Conservation (phyloP, 2,329 filamentous ascomycete genomes). For the Sporothrix globosa region DNA sequence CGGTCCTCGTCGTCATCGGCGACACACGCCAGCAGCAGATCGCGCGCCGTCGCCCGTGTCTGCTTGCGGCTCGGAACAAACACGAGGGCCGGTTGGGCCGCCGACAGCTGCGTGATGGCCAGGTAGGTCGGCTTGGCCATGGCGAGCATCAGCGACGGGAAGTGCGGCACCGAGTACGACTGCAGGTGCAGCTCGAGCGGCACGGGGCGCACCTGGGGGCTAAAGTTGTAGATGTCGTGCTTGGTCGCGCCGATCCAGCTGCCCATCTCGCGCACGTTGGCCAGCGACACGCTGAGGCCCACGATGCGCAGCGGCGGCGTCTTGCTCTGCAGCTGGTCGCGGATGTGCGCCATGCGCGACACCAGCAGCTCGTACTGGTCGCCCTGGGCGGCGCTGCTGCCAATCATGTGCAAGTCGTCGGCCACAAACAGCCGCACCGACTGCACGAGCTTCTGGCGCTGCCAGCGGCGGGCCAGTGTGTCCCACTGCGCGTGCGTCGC, state of each 20-base stretch:
- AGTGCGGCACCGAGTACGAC: conserved; percentile 93
- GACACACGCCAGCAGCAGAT: conserved; percentile 83
- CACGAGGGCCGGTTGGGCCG: conserved; percentile 85
- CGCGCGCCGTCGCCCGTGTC: conserved; percentile 80
- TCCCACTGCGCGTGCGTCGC: conserved; percentile 97
- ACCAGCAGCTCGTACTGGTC: conserved; percentile 95
- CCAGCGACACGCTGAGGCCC: conserved; percentile 85
- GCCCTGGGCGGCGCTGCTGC: conserved; percentile 82
- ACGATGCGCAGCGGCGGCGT: conserved; percentile 84
- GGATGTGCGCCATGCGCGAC: conserved; percentile 97
- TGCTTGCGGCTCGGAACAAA: conserved; percentile 96
- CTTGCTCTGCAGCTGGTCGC: conserved; percentile 76
- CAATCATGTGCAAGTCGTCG: conserved; percentile 92
- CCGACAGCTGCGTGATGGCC: conserved; percentile 83
- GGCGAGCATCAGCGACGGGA: conserved; percentile 95
- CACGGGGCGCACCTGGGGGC: conserved; percentile 83
- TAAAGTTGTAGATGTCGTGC: conserved; percentile 99
- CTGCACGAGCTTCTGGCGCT: conserved; percentile 92
- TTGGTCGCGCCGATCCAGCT: conserved; percentile 98
- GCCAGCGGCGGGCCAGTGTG: conserved; percentile 92
- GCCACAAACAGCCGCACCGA: conserved; percentile 89
- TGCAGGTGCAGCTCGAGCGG: conserved; percentile 93
- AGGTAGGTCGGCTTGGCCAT: conserved; percentile 96
- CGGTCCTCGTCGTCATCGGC: conserved; percentile 91
- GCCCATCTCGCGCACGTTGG: conserved; percentile 90